These are phyloP conservation scores for Monoraphidium neglectum DNA, from an alignment of 139 green algal species.

Conservation along the genomic window DNA sequence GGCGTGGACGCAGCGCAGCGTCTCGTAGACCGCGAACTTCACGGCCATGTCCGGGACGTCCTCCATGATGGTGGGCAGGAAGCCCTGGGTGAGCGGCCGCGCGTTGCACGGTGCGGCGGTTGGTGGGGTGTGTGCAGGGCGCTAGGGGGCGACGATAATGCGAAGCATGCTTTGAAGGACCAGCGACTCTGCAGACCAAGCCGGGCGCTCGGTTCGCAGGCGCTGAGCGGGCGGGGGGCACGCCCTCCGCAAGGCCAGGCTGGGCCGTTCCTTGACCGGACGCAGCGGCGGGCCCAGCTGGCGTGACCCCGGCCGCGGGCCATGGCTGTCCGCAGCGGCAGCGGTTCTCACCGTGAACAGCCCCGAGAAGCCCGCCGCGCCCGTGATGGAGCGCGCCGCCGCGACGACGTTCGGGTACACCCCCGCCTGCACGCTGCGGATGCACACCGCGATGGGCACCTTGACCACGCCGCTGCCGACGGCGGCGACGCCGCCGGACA, in stretches of 20 bases:
- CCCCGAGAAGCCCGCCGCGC: conserved; percentile 63
- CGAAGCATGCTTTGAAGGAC: no score
- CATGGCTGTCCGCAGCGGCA: no score
- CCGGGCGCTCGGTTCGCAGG: no score
- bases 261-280: no score
- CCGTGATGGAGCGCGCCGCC: conserved; percentile 65
- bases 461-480: conserved; percentile 71
- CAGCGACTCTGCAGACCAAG: no score
- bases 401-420: conserved; percentile 84
- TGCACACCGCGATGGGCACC: conserved; percentile 90
- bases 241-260: not conserved
- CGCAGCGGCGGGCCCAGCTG: no score
- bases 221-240: no score
- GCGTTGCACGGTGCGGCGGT: no score
- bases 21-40: conserved; percentile 92
- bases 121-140: not conserved
- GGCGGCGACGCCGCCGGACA: conserved; percentile 49
- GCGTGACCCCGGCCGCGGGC: no score
- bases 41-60: conserved; percentile 94
- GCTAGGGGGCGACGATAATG: not conserved
- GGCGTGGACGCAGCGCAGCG: conserved; percentile 63
- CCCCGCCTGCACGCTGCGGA: conserved; percentile 83
- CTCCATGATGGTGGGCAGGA: conserved; percentile 87
- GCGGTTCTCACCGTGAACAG: conserved; percentile 68
- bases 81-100: conserved; percentile 71